Conservation (phyloP, 805 yeast species). For the Jamesozyma piceae region DNA sequence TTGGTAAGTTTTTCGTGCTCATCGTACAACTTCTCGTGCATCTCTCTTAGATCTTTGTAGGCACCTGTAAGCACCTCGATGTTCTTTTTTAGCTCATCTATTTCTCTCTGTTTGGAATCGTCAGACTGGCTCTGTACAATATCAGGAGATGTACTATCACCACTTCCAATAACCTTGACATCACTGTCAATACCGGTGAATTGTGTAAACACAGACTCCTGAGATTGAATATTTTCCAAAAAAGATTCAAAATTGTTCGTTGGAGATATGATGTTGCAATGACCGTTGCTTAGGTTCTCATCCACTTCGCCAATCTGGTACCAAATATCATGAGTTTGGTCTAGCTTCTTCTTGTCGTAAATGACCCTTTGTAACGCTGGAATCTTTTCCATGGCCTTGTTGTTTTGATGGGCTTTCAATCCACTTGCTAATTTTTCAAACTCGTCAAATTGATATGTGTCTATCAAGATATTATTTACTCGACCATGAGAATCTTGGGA, state of each 20-base stretch:
- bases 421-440: constrained; percentile 1
- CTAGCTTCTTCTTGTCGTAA: constrained; percentile 30
- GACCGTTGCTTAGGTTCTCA: neutral
- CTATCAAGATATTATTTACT: constrained; percentile 21
- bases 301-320: constrained; percentile 23
- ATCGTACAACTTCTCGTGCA: constrained; percentile 49
- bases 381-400: constrained; percentile 28
- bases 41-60: constrained; percentile 46
- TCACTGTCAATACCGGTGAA: constrained; percentile 31
- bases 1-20: constrained; percentile 38
- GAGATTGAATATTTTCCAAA: constrained; percentile 38
- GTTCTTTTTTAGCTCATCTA: constrained; percentile 36
- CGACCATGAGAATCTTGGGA: constrained; percentile 19
- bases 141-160: constrained; percentile 3
- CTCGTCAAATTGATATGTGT: constrained; percentile 5
- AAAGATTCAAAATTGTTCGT: constrained; percentile 38
- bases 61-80: constrained; percentile 46
- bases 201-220: constrained; percentile 42
- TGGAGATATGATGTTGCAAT: constrained; percentile 15
- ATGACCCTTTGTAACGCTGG: constrained; percentile 59
- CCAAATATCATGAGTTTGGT: constrained; percentile 38
- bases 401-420: neutral
- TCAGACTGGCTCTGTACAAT: constrained; percentile 5
- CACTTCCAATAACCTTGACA: constrained; percentile 16
- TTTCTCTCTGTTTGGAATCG: constrained; percentile 22